Base-by-base conservation (phyloP, 805 yeast genomes). In the Teunomyces tritomae region DNA sequence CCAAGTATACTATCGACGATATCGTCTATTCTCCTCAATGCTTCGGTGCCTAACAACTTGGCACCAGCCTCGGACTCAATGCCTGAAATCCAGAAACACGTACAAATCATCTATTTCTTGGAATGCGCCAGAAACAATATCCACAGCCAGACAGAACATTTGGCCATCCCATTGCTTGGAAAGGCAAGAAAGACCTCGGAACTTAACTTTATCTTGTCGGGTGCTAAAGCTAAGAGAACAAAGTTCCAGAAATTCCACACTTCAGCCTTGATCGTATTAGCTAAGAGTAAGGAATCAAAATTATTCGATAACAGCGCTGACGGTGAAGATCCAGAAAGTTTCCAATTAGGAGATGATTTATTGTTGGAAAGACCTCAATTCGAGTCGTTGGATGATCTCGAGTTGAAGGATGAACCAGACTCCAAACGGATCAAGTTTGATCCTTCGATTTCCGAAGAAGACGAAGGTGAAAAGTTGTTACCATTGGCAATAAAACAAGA, bases 221-320 rank as follows among this genome's bases (percentile, higher is more conserved):
- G 98, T 55, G 87, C 94, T 47, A 83, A 83, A 56, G 97, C 96
- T 8, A 85, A 83, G 61, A 76, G 94, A 60, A 92, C 98, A 3
- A 87, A 87, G 63, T 88, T 73, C 63, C 98, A 92, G 67, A 76
- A 76, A 42, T 76, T 73, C 29, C 80, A 84, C n/a, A 79, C 85
- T 24, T 79, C 96, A 0, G 82, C 89, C 34, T 76, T 92, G 50
- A 78, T 91, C 11, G 79, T 89, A 24, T 67, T 92, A 16, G 98
- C 98, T 1, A 77, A 80, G 47, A 73, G 80, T 43, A 60, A 67
- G 17, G 61, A 58, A 1, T 47, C 64, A 26, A 49, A 60, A 8
- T 55, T 67, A 11, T 65, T 53, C 44, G 59, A 58, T 28, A 51
- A 42, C 16, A 52, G 46, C n/a, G 26, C 53, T 2, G 56, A 55